A percentile compares a stretch with the other conserved stretches of the same genome.
Evolutionary conservation across 2,329 filamentous ascomycete genomes (phyloP).

Genomic region (Scortechinia acanthostroma): DNA sequence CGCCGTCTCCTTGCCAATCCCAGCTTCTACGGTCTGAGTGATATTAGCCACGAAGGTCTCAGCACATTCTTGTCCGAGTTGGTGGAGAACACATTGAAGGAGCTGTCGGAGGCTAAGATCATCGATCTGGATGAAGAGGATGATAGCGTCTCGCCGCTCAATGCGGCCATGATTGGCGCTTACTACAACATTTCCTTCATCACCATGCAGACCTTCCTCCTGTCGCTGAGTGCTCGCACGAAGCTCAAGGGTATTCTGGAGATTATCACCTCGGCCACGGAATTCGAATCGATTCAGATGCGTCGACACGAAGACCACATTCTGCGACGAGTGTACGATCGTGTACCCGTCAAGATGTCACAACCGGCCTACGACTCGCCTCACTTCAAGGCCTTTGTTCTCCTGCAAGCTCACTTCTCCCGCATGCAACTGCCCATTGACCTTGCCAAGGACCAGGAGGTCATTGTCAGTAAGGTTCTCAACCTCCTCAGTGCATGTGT

Average conservation of each 20-base stretch:
- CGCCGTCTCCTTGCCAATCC: slow-evolving; percentile 88
- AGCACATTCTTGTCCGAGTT: slow-evolving; percentile 90
- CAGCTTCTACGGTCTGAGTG: slow-evolving; percentile 86
- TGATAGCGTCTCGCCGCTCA: slow-evolving; percentile 79
- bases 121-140: slow-evolving; percentile 94
- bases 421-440: slow-evolving; percentile 94
- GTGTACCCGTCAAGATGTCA: slow-evolving; percentile 89
- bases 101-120: slow-evolving; percentile 86
- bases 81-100: slow-evolving; percentile 85
- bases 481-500: slow-evolving; percentile 86
- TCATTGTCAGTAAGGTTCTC: slow-evolving; percentile 76
- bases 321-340: slow-evolving; percentile 86
- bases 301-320: slow-evolving; percentile 84
- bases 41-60: slow-evolving; percentile 85
- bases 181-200: slow-evolving; percentile 99
- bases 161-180: slow-evolving; percentile 93
- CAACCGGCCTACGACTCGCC: slow-evolving; percentile 82
- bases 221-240: slow-evolving; percentile 80
- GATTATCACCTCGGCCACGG: slow-evolving; percentile 91
- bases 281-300: slow-evolving; percentile 93
- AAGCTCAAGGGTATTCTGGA: slow-evolving; percentile 96
- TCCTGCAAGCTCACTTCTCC: slow-evolving; percentile 94
- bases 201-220: slow-evolving; percentile 96
- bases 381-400: slow-evolving; percentile 96
- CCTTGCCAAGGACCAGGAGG: slow-evolving; percentile 88